Percentiles rank a stretch among this genome's conserved stretches.
These are phyloP conservation scores for Emericellopsis atlantica DNA, from an alignment of 2,329 filamentous ascomycete species.

Conservation along the genomic window DNA sequence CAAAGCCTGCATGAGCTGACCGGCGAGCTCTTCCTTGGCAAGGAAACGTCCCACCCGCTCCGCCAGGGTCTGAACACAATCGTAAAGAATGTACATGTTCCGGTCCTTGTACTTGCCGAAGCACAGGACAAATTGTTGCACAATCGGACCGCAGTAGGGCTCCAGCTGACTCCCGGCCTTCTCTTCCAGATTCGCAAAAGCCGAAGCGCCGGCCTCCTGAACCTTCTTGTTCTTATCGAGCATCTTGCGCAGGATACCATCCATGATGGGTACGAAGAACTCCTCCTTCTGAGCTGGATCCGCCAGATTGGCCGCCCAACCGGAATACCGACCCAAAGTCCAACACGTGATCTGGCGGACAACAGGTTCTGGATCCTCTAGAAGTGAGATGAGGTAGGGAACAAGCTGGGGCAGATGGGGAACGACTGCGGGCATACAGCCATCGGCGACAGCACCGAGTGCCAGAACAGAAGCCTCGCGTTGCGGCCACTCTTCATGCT, in stretches of 20 bases:
- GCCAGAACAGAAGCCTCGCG: conserved; percentile 91
- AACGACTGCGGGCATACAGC: conserved; percentile 79
- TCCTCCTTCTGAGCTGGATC: conserved; percentile 54
- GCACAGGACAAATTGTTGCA: conserved; percentile 83
- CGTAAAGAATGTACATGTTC: conserved; percentile 98
- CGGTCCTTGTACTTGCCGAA: conserved; percentile 95
- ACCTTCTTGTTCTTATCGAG: conserved; percentile 96
- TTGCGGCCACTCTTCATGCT: conserved; percentile 80
- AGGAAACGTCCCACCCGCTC: conserved; percentile 78
- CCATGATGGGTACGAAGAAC: conserved; percentile 94
- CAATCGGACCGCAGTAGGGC: conserved; percentile 80
- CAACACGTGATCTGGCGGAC: conserved; percentile 96
- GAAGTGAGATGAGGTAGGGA: conserved; percentile 75
- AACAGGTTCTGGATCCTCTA: conserved; percentile 77
- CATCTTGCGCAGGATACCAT: conserved; percentile 88
- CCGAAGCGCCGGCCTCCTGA: conserved; percentile 89
- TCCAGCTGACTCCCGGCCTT: conserved; percentile 71
- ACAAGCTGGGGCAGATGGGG: conserved; percentile 86
- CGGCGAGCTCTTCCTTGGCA: conserved; percentile 67
- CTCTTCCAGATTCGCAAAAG: conserved; percentile 92
- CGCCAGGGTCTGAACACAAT: conserved; percentile 93
- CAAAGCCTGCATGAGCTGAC: conserved; percentile 83
- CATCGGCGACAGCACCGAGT: conserved; percentile 86
- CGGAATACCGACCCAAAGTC: conserved; percentile 87
- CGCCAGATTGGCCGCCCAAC: conserved; percentile 72